Conservation (phyloP, 106 monocot genomes). For the Platanthera guangdongensis region DNA sequence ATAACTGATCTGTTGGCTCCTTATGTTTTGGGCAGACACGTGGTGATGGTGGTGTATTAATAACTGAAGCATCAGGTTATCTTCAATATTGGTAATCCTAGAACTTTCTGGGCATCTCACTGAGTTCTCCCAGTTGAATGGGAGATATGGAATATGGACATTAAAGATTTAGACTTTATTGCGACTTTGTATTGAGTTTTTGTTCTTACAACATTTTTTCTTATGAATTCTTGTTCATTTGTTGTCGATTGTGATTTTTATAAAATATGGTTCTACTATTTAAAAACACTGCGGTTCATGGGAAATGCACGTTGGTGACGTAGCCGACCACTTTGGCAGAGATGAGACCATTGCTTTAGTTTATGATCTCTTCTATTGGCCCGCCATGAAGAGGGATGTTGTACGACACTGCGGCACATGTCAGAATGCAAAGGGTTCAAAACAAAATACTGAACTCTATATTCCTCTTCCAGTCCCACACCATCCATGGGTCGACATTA, state of each 20-base stretch:
- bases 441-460: too few relatives aligned
- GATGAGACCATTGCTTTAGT: too few relatives aligned
- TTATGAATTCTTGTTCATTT: not conserved
- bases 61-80: conserved; percentile 61
- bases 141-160: not conserved
- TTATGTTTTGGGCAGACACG: conserved; percentile 32
- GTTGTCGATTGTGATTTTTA: not conserved
- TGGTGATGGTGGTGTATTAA: conserved; percentile 34
- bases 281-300: not conserved
- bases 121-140: conserved; percentile 63
- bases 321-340: too few relatives aligned
- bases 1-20: not conserved
- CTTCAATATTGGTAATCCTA: conserved; percentile 69
- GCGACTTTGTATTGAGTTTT: not conserved
- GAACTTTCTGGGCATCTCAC: conserved; percentile 40
- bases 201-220: not conserved
- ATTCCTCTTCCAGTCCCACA: too few relatives aligned
- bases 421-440: too few relatives aligned
- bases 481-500: too few relatives aligned
- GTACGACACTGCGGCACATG: too few relatives aligned
- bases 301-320: too few relatives aligned
- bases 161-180: not conserved
- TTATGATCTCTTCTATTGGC: too few relatives aligned
- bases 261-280: not conserved
- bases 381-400: too few relatives aligned